These are phyloP conservation scores for Lipomyces yarrowii DNA, from an alignment of 1,139 yeast genomes.

Conservation along the genomic window DNA sequence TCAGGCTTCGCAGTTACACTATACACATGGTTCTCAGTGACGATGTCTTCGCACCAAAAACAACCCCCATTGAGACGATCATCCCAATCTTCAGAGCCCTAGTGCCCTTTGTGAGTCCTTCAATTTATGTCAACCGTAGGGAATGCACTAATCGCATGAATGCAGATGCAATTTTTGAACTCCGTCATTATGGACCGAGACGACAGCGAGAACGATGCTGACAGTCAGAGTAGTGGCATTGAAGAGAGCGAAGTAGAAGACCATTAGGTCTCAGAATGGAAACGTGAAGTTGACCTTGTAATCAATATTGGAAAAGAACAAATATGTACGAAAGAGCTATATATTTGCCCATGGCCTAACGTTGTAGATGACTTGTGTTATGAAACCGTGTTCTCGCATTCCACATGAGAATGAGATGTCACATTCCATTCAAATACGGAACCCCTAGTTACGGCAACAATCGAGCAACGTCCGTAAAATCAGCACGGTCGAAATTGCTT, in stretches of 20 bases:
- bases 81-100: constrained; percentile 18
- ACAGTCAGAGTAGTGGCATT: constrained; percentile 5
- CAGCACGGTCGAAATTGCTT: background rate
- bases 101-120: constrained; percentile 27
- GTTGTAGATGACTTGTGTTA: background rate
- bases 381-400: background rate
- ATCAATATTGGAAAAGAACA: background rate
- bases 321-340: background rate
- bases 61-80: constrained; percentile 21
- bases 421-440: background rate
- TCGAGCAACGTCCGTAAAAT: background rate
- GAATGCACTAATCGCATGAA: background rate
- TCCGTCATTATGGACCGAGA: constrained; percentile 16
- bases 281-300: too few species aligned
- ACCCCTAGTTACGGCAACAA: background rate
- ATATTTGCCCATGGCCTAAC: background rate
- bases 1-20: constrained; percentile 28
- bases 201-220: constrained; percentile 13
- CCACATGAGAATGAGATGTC: background rate
- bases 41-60: constrained; percentile 18
- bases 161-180: constrained; percentile 19
- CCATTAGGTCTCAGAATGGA: background rate
- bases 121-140: background rate
- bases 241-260: constrained; percentile 7
- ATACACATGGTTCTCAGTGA: constrained; percentile 18